Conservation (phyloP, 352 stramenopile species). For the Phytophthora macrochlamydospora region DNA sequence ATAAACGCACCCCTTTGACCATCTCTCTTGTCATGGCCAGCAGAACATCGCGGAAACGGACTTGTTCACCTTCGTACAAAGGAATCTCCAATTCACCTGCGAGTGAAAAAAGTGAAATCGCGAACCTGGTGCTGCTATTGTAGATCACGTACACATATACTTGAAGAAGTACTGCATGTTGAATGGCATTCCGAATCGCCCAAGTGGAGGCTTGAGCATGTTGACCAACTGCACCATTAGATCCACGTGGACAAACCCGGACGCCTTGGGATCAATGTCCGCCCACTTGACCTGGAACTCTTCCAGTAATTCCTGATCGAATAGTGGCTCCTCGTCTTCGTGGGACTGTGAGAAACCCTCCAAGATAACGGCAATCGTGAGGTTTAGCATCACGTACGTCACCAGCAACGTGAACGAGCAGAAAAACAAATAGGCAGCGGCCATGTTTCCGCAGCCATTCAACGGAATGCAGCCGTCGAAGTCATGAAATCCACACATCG, state of each 20-base stretch:
- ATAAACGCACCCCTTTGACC: constrained; percentile 65
- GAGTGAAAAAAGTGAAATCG: too few relatives aligned
- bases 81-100: constrained; percentile 65
- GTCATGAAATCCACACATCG: constrained; percentile 79
- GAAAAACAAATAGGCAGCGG: constrained; percentile 83
- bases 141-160: too few relatives aligned
- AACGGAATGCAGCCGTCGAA: constrained; percentile 67
- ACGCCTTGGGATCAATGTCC: constrained; percentile 87
- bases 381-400: constrained; percentile 93
- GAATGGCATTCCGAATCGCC: constrained; percentile 25
- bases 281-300: constrained; percentile 90
- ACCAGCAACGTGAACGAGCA: constrained; percentile 92
- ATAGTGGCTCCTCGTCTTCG: constrained; percentile 86
- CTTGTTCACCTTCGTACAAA: constrained; percentile 78
- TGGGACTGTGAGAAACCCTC: constrained; percentile 89
- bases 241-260: constrained; percentile 76
- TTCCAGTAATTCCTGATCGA: constrained; percentile 84
- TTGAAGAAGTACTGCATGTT: too few relatives aligned
- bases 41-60: constrained; percentile 89
- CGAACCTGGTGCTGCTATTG: constrained; percentile 75
- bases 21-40: constrained; percentile 76
- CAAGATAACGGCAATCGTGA: constrained; percentile 95
- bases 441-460: constrained; percentile 77
- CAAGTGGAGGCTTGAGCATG: constrained; percentile 78
- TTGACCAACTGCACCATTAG: constrained; percentile 73